Base-by-base conservation (phyloP, 495 filamentous ascomycete genomes). In the Hypomontagnella monticulosa region DNA sequence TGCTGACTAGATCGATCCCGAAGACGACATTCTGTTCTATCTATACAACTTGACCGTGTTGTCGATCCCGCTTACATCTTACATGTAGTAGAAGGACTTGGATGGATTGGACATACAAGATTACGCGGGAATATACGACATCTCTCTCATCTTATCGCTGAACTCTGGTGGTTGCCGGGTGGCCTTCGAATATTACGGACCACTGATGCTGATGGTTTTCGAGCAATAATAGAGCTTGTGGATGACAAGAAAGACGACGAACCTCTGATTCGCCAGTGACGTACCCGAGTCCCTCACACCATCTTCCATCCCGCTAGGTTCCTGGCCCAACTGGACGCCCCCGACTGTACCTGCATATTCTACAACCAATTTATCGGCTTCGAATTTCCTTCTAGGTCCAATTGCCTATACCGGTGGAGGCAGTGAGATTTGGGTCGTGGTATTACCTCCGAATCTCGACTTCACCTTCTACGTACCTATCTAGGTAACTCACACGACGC, bases 311-410 rank as follows among this genome's bases (percentile, higher is more conserved):
- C 42, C 32, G 34, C 43, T 34, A 30, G 53, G 57, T 55, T 58
- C 64, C 42, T 48, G 42, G 53, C 58, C 46, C 38, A 52, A 51
- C 32, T 47, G 53, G 42, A 62, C 52, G 64, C 27, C 53, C 52
- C 48, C 46, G 48, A 57, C 44, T 53, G 53, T 58, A 62, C 53
- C 58, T 58, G 52, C 47, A 63, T 48, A 66, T 41, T 59, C 36
- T 41, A 46, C 64, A 47, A 40, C 58, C 48, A 62, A 58, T 56
- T 43, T 18, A 51, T 61, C 48, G 16, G 42, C 41, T 55, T 62
- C 53, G 27, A 63, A 46, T 16, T 20, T 41, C 53, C 46, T 18
- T 19, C 27, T 18, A 11, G 40, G 42, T 43, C 34, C 40, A 63
- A 62, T 63, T 63, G 32, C 58, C 53, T 48, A 41, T 30, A 40